A percentile compares a stretch with the other conserved stretches of the same genome.
These are phyloP conservation scores for Talaromyces wortmannii DNA, from an alignment of 495 filamentous ascomycete genomes.

Conservation along the genomic window DNA sequence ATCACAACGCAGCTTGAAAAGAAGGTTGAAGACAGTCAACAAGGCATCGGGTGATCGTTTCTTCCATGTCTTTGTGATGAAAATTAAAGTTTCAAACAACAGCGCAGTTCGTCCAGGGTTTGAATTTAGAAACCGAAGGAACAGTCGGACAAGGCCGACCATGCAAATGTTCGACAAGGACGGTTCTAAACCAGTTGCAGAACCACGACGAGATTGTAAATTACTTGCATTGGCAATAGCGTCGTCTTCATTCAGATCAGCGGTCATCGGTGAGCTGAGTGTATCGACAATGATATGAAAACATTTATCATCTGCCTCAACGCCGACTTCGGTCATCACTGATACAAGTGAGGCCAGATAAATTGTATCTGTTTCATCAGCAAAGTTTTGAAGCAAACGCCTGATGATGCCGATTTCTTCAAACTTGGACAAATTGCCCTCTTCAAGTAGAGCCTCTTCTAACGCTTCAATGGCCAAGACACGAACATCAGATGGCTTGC, in stretches of 20 bases:
- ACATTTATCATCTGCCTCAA: conserved; percentile 19
- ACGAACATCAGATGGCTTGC: conserved; percentile 59
- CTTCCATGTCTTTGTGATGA: conserved; percentile 20
- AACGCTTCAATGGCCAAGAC: conserved; percentile 60
- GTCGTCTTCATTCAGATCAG: conserved; percentile 22
- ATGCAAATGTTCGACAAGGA: conserved; percentile 37
- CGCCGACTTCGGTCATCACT: conserved; percentile 30
- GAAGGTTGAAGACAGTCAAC: conserved; percentile 71
- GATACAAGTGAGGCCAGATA: conserved; percentile 43
- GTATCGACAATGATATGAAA: conserved; percentile 29
- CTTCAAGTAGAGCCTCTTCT: conserved; percentile 55
- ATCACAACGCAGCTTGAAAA: conserved; percentile 81
- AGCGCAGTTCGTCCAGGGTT: conserved; percentile 30
- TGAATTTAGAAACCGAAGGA: conserved; percentile 33
- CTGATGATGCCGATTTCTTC: conserved; percentile 29
- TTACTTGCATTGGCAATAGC: neutral
- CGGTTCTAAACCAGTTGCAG: conserved; percentile 25
- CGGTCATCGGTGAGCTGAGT: conserved; percentile 28
- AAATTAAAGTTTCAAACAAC: conserved; percentile 29
- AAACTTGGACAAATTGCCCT: conserved; percentile 28
- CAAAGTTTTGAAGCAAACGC: conserved; percentile 34
- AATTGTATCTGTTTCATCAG: conserved; percentile 38
- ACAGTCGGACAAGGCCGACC: conserved; percentile 35
- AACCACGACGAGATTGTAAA: conserved; percentile 16
- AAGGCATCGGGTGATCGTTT: conserved; percentile 56